These are phyloP conservation scores for Epithele typhae DNA, from an alignment of 768 basidiomycete species.

Conservation along the genomic window DNA sequence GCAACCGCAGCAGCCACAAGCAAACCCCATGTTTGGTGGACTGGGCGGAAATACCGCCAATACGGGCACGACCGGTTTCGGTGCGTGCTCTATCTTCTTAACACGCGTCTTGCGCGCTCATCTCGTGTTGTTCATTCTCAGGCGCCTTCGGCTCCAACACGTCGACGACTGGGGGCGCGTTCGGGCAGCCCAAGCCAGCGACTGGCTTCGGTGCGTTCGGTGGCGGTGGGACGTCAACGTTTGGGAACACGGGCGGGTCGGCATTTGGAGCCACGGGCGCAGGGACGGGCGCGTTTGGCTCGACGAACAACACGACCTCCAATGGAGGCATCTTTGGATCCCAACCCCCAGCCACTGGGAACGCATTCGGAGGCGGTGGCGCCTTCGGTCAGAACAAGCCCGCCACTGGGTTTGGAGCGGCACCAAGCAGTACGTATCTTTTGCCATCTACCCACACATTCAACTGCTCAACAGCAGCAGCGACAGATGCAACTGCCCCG, in stretches of 20 bases:
- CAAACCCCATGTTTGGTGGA: constrained; percentile 82
- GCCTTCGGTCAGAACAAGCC: constrained; percentile 58
- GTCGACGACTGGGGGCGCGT: constrained; percentile 34
- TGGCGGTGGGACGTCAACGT: constrained; percentile 48
- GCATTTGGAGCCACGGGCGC: constrained; percentile 34
- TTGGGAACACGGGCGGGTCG: constrained; percentile 41
- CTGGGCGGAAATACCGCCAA: constrained; percentile 35
- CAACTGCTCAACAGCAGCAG: neutral
- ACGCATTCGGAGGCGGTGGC: constrained; percentile 35
- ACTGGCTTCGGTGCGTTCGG: constrained; percentile 77
- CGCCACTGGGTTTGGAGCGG: constrained; percentile 39
- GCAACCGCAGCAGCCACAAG: constrained; percentile 40
- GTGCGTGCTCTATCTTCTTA: constrained; percentile 17
- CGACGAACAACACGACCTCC: constrained; percentile 18
- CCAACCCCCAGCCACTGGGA: constrained; percentile 24
- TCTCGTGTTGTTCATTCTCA: neutral
- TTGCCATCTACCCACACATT: constrained; percentile 23
- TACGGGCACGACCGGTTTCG: constrained; percentile 32
- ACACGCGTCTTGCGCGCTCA: constrained; percentile 4
- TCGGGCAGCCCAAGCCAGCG: constrained; percentile 65
- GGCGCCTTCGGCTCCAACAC: constrained; percentile 39
- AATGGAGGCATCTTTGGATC: constrained; percentile 31
- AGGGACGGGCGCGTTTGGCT: constrained; percentile 12
- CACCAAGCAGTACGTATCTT: constrained; percentile 33
- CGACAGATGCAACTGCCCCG: constrained; percentile 35